Percentiles rank a stretch among this genome's conserved stretches.
Conservation (phyloP, 106 monocot genomes). For the Acanthochlamys bracteata region DNA sequence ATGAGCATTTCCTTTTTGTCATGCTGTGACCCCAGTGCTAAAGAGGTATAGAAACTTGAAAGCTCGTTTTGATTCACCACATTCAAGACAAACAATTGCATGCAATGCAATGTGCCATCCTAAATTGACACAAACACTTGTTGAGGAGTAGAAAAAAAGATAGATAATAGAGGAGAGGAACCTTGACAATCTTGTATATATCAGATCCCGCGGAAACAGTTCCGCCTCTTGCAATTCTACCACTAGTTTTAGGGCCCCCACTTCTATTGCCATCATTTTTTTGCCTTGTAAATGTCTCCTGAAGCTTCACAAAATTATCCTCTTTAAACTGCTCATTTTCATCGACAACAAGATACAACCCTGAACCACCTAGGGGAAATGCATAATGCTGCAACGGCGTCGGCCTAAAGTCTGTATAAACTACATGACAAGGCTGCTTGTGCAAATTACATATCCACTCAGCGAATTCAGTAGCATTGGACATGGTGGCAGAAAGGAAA, state of each 20-base stretch:
- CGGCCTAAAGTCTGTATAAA: conserved; percentile 96
- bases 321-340: conserved; percentile 97
- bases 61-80: too few species aligned
- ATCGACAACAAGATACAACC: conserved; percentile 94
- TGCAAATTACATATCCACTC: conserved; percentile 98
- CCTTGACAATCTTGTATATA: conserved; percentile 98
- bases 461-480: conserved; percentile 95
- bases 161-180: conserved; percentile 13
- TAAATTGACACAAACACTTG: too few species aligned
- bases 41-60: too few species aligned
- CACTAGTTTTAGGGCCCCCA: conserved; percentile 37
- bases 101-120: too few species aligned
- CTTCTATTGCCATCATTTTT: conserved; percentile 38
- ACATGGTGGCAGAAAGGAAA: conserved; percentile 96
- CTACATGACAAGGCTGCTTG: conserved; percentile 97
- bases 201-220: conserved; percentile 63
- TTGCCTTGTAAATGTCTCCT: conserved; percentile 74
- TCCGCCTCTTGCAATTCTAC: conserved; percentile 84
- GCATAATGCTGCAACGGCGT: conserved; percentile 95
- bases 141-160: too few species aligned
- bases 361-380: conserved; percentile 84
- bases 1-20: too few species aligned
- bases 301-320: conserved; percentile 73
- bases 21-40: too few species aligned
- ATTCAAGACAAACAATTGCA: too few species aligned